Conservation (phyloP, 2,329 filamentous ascomycete species). For the Venturia effusa region DNA sequence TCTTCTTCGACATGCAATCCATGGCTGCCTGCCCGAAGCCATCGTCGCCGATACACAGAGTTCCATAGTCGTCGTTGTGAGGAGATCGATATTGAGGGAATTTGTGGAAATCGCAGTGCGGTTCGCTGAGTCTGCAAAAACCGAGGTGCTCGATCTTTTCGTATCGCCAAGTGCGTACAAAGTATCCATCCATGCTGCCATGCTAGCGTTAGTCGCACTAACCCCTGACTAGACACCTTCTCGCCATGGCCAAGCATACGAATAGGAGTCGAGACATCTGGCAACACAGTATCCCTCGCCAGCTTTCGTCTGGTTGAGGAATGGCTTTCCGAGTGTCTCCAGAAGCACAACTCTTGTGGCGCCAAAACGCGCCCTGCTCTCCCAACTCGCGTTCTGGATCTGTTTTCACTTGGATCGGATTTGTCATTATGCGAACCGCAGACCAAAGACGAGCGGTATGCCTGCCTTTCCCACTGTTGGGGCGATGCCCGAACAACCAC, state of each 20-base stretch:
- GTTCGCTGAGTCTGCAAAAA: background rate
- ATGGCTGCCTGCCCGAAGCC: background rate
- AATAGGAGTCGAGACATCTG: constrained; percentile 1
- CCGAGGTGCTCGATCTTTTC: background rate
- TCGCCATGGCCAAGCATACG: constrained; percentile 7
- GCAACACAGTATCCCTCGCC: constrained; percentile 7
- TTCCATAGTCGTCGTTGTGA: background rate
- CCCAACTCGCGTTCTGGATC: background rate
- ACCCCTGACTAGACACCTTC: background rate
- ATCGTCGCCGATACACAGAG: background rate
- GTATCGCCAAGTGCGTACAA: background rate
- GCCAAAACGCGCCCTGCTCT: background rate
- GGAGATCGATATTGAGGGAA: constrained; percentile 1
- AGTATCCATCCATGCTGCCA: no score
- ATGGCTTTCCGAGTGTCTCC: background rate
- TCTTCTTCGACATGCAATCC: constrained; percentile 2
- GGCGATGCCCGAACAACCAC: constrained; percentile 9
- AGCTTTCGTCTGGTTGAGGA: background rate
- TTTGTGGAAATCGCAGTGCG: constrained; percentile 6
- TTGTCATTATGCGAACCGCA: constrained; percentile 2
- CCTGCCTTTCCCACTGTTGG: constrained; percentile 15
- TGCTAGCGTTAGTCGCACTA: background rate
- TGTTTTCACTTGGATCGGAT: background rate
- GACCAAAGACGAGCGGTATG: constrained; percentile 9
- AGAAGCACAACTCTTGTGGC: background rate